Conservation (phyloP, 352 stramenopile genomes). For the Elongisporangium prolatum region DNA sequence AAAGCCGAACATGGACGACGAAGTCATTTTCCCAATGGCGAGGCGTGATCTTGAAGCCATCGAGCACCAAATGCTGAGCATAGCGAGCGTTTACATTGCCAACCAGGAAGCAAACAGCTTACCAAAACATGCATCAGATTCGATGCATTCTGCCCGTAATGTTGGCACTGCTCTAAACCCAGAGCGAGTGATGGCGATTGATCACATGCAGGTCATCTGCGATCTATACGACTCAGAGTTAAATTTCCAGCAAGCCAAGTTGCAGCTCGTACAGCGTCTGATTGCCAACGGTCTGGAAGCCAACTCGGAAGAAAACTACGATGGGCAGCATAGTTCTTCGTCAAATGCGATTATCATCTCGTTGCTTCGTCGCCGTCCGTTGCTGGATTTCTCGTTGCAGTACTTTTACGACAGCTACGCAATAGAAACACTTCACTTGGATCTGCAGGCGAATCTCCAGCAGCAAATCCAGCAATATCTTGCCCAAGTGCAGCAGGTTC, state of each 20-base stretch:
- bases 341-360: constrained; percentile 8
- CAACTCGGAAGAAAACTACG: background rate
- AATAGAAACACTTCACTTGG: constrained; percentile 35
- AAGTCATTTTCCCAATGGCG: constrained; percentile 39
- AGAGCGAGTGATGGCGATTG: constrained; percentile 22
- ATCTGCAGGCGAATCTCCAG: constrained; percentile 36
- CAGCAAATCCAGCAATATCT: constrained; percentile 27
- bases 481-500: background rate
- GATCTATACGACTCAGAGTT: constrained; percentile 55
- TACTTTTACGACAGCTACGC: constrained; percentile 67
- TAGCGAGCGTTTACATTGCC: constrained; percentile 39
- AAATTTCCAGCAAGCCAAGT: constrained; percentile 34
- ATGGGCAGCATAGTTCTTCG: background rate
- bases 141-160: constrained; percentile 1
- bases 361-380: constrained; percentile 22
- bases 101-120: constrained; percentile 40
- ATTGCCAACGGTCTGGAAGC: constrained; percentile 17
- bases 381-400: constrained; percentile 41
- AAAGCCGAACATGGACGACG: constrained; percentile 3
- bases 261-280: constrained; percentile 25
- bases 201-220: constrained; percentile 46
- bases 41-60: constrained; percentile 29
- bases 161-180: background rate
- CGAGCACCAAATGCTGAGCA: constrained; percentile 38
- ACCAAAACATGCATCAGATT: constrained; percentile 4